phyloP scores from a whole-genome alignment of 2,329 filamentous ascomycete species.

The Penicillium sp. region DNA sequence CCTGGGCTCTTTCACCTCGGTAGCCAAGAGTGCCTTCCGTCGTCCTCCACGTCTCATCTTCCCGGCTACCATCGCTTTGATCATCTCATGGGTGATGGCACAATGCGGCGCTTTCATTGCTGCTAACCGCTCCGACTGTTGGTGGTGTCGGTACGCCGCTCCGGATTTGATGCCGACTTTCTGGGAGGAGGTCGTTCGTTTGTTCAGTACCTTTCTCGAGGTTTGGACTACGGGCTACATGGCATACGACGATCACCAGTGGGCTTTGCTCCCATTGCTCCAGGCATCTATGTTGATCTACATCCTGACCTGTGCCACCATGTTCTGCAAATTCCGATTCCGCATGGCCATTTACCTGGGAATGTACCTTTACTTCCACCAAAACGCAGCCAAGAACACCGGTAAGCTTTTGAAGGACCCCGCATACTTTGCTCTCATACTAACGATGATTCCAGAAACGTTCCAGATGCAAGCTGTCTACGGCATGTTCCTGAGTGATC shows the following conservation, averaged over 20 bases:
- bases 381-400: constrained; percentile 44
- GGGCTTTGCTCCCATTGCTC: constrained; percentile 51
- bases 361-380: constrained; percentile 50
- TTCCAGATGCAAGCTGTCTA: constrained; percentile 53
- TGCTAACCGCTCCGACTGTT: constrained; percentile 48
- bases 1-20: constrained; percentile 45
- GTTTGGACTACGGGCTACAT: constrained; percentile 53
- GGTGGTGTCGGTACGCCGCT: constrained; percentile 52
- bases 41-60: constrained; percentile 52
- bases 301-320: constrained; percentile 44
- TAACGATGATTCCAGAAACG: constrained; percentile 42
- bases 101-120: constrained; percentile 49
- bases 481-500: constrained; percentile 52
- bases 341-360: constrained; percentile 46
- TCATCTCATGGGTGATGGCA: constrained; percentile 51
- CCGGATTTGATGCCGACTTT: constrained; percentile 45
- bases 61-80: constrained; percentile 51
- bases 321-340: constrained; percentile 48
- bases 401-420: constrained; percentile 35
- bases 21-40: constrained; percentile 54
- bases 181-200: constrained; percentile 43
- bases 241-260: constrained; percentile 54
- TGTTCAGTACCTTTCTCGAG: constrained; percentile 47
- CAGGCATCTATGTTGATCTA: constrained; percentile 52
- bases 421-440: neutral